Evolutionary conservation across 257 asterid species (phyloP), one percentile per base, ranked within the genome.

Genomic region (Solanum sparsipilum): DNA sequence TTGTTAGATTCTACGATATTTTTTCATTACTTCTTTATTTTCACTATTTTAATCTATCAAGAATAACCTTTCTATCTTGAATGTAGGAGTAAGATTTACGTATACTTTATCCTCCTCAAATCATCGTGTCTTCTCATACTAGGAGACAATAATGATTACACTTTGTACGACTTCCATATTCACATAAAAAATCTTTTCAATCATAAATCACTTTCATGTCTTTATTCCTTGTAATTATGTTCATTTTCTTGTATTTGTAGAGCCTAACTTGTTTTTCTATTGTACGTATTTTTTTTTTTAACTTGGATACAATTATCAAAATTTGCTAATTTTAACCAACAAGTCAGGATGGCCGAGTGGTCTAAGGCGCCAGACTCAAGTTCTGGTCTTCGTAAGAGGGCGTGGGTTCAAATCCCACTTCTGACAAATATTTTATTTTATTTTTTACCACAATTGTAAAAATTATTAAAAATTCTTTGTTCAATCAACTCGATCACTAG

Each of bases 311-410:
- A 52, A 52, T 5, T 18, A 2, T 0, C 4, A 2, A 2, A 52
- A 2, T 18, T 16, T 56, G 11, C 23, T 0, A 13, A 23, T 0
- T 0, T 1, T 0, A 1, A 2, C 1, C 25, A 79, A 25, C 9
- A 83, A 27, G 97, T 95, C 96, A 93, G 96, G 96, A 94, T 96
- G 97, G 96, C 95, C 96, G 96, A 94, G 97, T 94, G 98, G 97
- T 94, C 96, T 93, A 96, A 96, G 98, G 98, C 96, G 98, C 95
- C 97, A 93, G 96, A 94, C 98, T 94, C 97, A 94, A 96, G 97
- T 94, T 94, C 95, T 94, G 95, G 96, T 94, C 94, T 60, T 92
- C 95, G 90, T 38, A 35, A 89, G 96, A 92, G 95, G 96, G 96
- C 96, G 95, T 94, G 96, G 96, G 97, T 95, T 93, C 96, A 95